These are phyloP conservation scores for Candida mattraensis DNA, from an alignment of 805 yeast genomes.

Conservation along the genomic window DNA sequence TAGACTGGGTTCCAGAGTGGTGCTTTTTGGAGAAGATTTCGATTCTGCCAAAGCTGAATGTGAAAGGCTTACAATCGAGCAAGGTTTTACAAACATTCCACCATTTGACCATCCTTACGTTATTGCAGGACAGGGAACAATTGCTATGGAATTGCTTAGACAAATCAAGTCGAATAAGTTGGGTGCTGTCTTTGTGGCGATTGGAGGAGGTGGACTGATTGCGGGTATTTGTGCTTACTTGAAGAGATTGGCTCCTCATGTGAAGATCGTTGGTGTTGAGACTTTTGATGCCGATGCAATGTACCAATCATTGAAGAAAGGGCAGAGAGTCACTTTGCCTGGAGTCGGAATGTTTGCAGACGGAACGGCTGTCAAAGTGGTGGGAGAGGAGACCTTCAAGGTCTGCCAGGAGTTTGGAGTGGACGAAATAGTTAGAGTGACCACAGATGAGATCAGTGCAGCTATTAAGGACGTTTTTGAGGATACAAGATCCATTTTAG, in stretches of 20 bases:
- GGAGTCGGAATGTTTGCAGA: slow-evolving; percentile 97
- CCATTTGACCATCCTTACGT: slow-evolving; percentile 98
- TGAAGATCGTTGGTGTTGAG: slow-evolving; percentile 93
- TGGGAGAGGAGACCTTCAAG: slow-evolving; percentile 91
- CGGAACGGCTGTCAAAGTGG: slow-evolving; percentile 91
- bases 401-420: slow-evolving; percentile 66
- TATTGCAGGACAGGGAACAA: slow-evolving; percentile 98
- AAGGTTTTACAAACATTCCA: slow-evolving; percentile 87
- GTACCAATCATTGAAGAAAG: slow-evolving; percentile 60
- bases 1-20: slow-evolving; percentile 91
- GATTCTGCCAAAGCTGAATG: slow-evolving; percentile 96
- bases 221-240: slow-evolving; percentile 90
- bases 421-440: slow-evolving; percentile 85
- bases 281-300: slow-evolving; percentile 95
- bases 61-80: slow-evolving; percentile 60
- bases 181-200: slow-evolving; percentile 85
- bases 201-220: slow-evolving; percentile 97
- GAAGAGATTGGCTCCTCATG: slow-evolving; percentile 96
- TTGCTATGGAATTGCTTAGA: slow-evolving; percentile 88
- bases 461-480: slow-evolving; percentile 96
- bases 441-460: slow-evolving; percentile 92
- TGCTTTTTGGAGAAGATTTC: slow-evolving; percentile 88
- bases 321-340: slow-evolving; percentile 54
- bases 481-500: slow-evolving; percentile 90
- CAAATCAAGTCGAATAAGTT: slow-evolving; percentile 78